Evolutionary conservation across 2,329 filamentous ascomycete genomes (phyloP).

Genomic region (Geosmithia putterillii): DNA sequence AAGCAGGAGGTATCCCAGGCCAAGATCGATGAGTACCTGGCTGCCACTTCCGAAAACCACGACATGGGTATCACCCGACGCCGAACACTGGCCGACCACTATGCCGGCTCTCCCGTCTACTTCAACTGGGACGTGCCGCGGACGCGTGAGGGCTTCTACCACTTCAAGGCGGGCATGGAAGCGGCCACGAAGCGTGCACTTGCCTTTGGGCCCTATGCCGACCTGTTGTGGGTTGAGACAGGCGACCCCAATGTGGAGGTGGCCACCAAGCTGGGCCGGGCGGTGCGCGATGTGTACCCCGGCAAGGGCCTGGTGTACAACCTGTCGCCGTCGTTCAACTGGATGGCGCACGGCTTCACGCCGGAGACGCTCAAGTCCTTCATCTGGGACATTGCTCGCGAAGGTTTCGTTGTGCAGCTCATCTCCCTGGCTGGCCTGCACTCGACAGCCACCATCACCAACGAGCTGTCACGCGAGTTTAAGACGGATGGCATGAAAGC

Average conservation of each 20-base stretch:
- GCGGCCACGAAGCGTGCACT: conserved; percentile 89
- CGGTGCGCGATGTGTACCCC: conserved; percentile 59
- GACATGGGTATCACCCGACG: conserved; percentile 71
- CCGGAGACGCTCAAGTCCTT: conserved; percentile 76
- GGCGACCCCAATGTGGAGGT: conserved; percentile 76
- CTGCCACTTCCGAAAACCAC: conserved; percentile 47
- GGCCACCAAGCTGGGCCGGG: conserved; percentile 59
- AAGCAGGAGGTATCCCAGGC: conserved; percentile 49
- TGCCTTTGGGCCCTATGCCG: conserved; percentile 82
- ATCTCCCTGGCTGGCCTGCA: conserved; percentile 56
- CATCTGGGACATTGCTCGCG: conserved; percentile 88
- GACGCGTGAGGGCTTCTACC: conserved; percentile 88
- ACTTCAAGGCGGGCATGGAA: conserved; percentile 71
- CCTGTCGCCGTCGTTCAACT: conserved; percentile 93
- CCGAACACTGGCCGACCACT: conserved; percentile 55
- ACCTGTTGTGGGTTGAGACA: conserved; percentile 95
- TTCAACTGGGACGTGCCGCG: conserved; percentile 90
- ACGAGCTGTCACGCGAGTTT: conserved; percentile 71
- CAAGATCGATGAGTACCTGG: conserved; percentile 56
- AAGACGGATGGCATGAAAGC: conserved; percentile 91
- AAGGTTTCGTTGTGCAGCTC: conserved; percentile 65
- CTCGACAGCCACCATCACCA: conserved; percentile 50
- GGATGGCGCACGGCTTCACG: conserved; percentile 90
- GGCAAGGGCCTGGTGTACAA: conserved; percentile 94
- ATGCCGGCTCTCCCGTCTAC: conserved; percentile 55